Evolutionary conservation across 2,329 filamentous ascomycete genomes (phyloP).

Genomic region (Didymella arachidicola): DNA sequence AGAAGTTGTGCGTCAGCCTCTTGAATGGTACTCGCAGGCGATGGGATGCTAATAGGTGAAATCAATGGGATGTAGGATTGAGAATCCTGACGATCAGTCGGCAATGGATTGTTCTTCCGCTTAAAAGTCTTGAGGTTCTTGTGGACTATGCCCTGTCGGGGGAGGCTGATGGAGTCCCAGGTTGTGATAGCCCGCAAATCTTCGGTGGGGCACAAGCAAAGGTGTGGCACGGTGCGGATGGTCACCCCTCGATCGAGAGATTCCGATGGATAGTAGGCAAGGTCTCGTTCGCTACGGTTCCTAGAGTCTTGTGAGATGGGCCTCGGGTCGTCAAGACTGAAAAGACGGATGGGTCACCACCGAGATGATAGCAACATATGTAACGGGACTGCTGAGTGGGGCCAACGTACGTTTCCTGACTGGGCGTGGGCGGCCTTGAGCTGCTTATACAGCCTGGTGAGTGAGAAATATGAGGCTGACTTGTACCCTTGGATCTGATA

Average conservation of each 20-base stretch:
- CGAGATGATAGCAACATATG: conserved; percentile 39
- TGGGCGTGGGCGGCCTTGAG: conserved; percentile 21
- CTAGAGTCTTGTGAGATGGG: conserved; percentile 49
- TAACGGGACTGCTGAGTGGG: conserved; percentile 39
- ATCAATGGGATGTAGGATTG: conserved; percentile 21
- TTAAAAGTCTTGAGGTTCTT: conserved; percentile 17
- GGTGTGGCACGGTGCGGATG: conserved; percentile 47
- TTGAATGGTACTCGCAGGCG: neutral
- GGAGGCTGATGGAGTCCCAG: conserved; percentile 35
- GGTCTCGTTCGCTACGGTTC: conserved; percentile 39
- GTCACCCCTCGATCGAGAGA: conserved; percentile 38
- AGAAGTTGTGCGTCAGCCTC: neutral
- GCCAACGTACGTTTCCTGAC: conserved; percentile 45
- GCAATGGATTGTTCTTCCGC: conserved; percentile 11
- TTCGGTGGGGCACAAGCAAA: conserved; percentile 39
- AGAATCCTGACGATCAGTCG: conserved; percentile 21
- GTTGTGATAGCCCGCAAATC: conserved; percentile 40
- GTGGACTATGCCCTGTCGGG: conserved; percentile 21
- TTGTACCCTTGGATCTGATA: conserved; percentile 38
- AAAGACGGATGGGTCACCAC: conserved; percentile 48
- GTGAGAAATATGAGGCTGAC: conserved; percentile 43
- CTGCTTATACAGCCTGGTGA: conserved; percentile 13
- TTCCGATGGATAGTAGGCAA: conserved; percentile 43
- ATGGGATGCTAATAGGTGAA: neutral
- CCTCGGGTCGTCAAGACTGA: conserved; percentile 38